Base-by-base conservation (phyloP, 2,329 filamentous ascomycete species). In the Trichoderma koningii region DNA sequence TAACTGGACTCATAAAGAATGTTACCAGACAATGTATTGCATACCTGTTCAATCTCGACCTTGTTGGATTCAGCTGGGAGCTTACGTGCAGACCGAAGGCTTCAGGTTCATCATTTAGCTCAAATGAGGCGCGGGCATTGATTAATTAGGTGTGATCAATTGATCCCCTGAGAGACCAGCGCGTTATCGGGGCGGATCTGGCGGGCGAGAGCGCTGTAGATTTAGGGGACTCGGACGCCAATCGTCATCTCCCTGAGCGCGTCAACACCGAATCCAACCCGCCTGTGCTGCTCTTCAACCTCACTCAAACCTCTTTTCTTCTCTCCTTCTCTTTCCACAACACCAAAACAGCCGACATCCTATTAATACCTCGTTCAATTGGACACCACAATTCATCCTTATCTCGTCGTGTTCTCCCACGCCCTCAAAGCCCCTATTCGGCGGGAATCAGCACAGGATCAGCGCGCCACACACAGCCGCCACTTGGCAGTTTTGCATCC, bases 111-210 rank as follows among this genome's bases (percentile, higher is more conserved):
- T 44, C 21, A n/a, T n/a, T 12, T n/a, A 30, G 15, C 41, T 38
- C 44, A 51, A 17, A 47, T 42, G 56, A 42, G 56, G 48, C 47
- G 41, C 60, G 30, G 38, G 38, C 50, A 55, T n/a, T 19, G 28
- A 34, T 52, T 19, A 12, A 5, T 38, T 7, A 23, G 5, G 7
- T 28, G 28, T 34, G 30, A 34, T 9, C 2, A 9, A 30, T 34
- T 34, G 30, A 34, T 44, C 59, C 59, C 59, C 60, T 63, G 60
- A 63, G 60, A 63, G 50, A 44, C 21, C 21, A 23, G 21, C 42
- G 61, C 61, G 53, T 63, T 63, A 55, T 63, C 61, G 28, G 34
- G 15, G 61, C 59, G 59, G 59, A 53, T 44, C 59, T 62, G 38
- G 38, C 59, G 59, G 59, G 59, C 19, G 41, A 45, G 48, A 63